phyloP scores from a whole-genome alignment of 768 basidiomycete species.

The Leccinum pellstonianum region DNA sequence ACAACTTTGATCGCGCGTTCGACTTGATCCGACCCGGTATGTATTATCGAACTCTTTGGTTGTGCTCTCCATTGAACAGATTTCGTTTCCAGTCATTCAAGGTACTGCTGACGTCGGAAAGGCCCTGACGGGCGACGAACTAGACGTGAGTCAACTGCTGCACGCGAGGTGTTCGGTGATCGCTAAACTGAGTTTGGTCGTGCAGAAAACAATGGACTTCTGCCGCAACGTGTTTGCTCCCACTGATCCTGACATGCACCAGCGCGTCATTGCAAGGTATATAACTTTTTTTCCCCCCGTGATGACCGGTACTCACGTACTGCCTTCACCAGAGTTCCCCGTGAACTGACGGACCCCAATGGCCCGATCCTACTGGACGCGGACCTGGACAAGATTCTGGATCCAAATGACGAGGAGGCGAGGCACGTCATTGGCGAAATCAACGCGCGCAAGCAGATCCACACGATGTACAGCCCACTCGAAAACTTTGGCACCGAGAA shows the following conservation, averaged over 20 bases:
- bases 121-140: conserved; percentile 7
- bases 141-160: background rate
- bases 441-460: conserved; percentile 17
- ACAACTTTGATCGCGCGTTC: conserved; percentile 15
- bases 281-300: background rate
- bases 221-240: conserved; percentile 5
- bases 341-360: background rate
- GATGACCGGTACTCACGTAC: background rate
- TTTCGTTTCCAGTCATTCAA: conserved; percentile 7
- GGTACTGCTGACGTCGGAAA: conserved; percentile 9
- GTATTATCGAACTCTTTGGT: background rate
- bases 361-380: conserved; percentile 3
- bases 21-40: conserved; percentile 11
- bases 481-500: conserved; percentile 12
- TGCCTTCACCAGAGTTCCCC: background rate
- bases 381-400: background rate
- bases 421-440: conserved; percentile 12
- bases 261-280: conserved; percentile 3
- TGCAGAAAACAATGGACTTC: conserved; percentile 14
- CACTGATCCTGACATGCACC: conserved; percentile 4
- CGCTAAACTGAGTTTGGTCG: background rate
- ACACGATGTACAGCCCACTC: conserved; percentile 15
- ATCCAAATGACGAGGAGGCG: conserved; percentile 8
- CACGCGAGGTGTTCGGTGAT: background rate
- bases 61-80: background rate